Evolutionary conservation across 495 filamentous ascomycete species (phyloP), one percentile per base, ranked within the genome.

Genomic region (Sphaerosporella brunnea): DNA sequence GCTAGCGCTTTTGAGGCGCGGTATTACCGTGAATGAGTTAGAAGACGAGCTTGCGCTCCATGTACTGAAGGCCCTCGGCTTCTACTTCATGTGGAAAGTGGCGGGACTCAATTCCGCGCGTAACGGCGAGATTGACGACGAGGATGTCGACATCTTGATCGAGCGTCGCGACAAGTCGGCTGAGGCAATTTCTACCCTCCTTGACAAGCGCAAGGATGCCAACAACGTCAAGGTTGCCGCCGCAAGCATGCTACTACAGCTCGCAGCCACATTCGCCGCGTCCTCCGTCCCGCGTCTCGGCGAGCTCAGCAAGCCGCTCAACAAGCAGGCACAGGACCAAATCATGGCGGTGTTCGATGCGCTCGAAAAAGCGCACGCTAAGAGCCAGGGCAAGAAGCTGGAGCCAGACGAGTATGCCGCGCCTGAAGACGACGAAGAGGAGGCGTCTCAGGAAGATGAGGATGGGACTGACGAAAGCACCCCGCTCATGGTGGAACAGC

Each of bases 71-170:
- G 69, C 78, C 4, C 62, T 80, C 19, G 65, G 86, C 20, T 84
- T 86, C 66, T 96, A 94, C 65, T 90, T 94, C 63, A 82, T 93
- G 78, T 97, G 90, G 90, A 86, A 87, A 52, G 71, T 83, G 7
- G 20, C 18, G 11, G 18, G 11, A 15, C 24, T 44, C 2, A 44
- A 44, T 23, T 16, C 10, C 15, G n/a, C 37, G 21, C 13, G n/a
- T n/a, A n/a, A n/a, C 10, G 28, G 35, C 8, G 18, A 34, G 11
- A 19, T 7, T n/a, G 30, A 34, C n/a, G 43, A 46, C 3, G 8
- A 9, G 5, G 69, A 74, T 9, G 57, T 79, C 39, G 72, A 80
- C 49, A 58, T 66, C 48, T 56, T 92, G 50, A 68, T 74, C 37
- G 57, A 73, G 45, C 57, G 75, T 55, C 69, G 72, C 21, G 68